Evolutionary conservation across 2,329 filamentous ascomycete genomes (phyloP).

Genomic region (Triangularia setosa): DNA sequence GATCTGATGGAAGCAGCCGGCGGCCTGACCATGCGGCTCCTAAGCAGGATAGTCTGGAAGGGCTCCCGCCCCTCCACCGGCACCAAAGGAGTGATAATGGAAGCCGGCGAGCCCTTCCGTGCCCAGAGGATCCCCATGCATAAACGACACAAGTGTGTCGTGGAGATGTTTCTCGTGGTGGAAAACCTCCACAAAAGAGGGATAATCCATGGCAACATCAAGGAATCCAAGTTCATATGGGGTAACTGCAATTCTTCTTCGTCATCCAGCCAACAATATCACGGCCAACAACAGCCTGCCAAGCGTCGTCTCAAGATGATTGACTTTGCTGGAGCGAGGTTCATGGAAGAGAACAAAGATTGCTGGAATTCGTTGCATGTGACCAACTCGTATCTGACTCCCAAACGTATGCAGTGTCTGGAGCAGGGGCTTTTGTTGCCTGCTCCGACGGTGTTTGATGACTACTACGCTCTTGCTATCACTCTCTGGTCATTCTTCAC

Average conservation of each 20-base stretch:
- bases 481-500: conserved; percentile 14
- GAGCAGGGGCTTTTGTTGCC: conserved; percentile 2
- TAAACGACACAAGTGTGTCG: conserved; percentile 28
- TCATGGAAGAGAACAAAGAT: conserved; percentile 3
- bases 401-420: conserved; percentile 3
- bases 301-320: conserved; percentile 3
- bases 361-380: conserved; percentile 9
- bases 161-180: conserved; percentile 18
- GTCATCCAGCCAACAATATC: background rate
- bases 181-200: conserved; percentile 12
- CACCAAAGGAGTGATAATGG: conserved; percentile 16
- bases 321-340: conserved; percentile 12
- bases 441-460: conserved; percentile 16
- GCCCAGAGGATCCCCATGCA: conserved; percentile 17
- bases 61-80: conserved; percentile 3
- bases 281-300: background rate
- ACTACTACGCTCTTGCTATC: conserved; percentile 16
- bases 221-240: conserved; percentile 14
- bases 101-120: conserved; percentile 9
- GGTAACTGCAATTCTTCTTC: background rate
- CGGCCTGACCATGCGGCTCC: conserved; percentile 5
- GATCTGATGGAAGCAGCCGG: conserved; percentile 17
- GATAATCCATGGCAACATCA: conserved; percentile 15
- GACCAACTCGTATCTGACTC: conserved; percentile 10
- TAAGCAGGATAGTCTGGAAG: conserved; percentile 11